phyloP scores from a whole-genome alignment of 495 filamentous ascomycete genomes.

The Lasiosphaeria hispida region DNA sequence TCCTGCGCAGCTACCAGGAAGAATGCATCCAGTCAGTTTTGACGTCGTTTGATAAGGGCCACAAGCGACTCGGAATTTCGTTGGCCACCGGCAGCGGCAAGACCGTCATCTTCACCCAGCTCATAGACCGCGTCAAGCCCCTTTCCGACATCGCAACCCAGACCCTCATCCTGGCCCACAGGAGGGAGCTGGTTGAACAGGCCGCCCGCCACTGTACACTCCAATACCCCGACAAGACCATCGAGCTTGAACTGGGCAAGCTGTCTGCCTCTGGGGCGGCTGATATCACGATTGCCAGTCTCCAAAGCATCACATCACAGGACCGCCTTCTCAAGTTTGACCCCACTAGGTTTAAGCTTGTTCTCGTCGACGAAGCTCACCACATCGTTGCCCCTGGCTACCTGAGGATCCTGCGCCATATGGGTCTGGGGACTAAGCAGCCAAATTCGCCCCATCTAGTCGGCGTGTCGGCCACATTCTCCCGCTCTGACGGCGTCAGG shows the following conservation, averaged over 20 bases:
- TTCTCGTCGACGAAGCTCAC: constrained; percentile 97
- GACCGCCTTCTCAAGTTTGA: constrained; percentile 80
- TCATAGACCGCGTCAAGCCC: constrained; percentile 74
- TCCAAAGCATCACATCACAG: constrained; percentile 72
- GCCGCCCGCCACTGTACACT: constrained; percentile 76
- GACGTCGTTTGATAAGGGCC: constrained; percentile 64
- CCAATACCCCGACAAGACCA: constrained; percentile 72
- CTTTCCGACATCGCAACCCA: constrained; percentile 59
- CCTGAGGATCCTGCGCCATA: constrained; percentile 66
- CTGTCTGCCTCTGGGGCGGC: constrained; percentile 69
- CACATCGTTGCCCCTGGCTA: constrained; percentile 88
- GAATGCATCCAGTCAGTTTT: constrained; percentile 89
- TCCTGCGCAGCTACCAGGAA: constrained; percentile 75
- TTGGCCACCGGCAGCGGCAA: constrained; percentile 92
- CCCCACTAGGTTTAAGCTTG: constrained; percentile 75
- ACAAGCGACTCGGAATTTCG: constrained; percentile 82
- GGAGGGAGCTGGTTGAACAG: constrained; percentile 93
- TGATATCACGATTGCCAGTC: constrained; percentile 92
- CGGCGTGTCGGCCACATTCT: constrained; percentile 91
- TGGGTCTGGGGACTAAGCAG: constrained; percentile 60
- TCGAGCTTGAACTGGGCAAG: constrained; percentile 90
- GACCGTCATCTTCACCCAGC: constrained; percentile 95
- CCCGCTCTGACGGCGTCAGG: constrained; percentile 81
- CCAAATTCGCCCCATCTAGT: constrained; percentile 67
- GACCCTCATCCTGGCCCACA: constrained; percentile 89